These are phyloP conservation scores for Plasmodium knowlesi DNA, from an alignment of 169 alveolate genomes.

Conservation along the genomic window DNA sequence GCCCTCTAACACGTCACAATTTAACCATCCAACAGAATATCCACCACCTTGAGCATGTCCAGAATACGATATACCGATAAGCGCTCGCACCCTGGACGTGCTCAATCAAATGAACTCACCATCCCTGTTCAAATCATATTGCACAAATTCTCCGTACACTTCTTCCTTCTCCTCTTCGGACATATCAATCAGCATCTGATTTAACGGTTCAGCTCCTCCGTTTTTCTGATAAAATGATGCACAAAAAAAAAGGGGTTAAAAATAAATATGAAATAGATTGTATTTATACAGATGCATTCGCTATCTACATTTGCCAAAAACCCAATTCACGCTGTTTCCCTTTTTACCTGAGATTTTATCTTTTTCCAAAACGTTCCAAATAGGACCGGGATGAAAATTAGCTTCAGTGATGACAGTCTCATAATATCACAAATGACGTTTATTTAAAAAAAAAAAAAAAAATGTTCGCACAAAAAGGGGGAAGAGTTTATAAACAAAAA, in stretches of 20 bases:
- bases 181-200: neutral
- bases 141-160: constrained; percentile 28
- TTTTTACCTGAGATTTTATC: constrained; percentile 44
- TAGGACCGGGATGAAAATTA: neutral
- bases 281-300: neutral
- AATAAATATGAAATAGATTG: neutral
- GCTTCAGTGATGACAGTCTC: constrained; percentile 6
- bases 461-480: neutral
- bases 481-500: neutral
- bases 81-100: neutral
- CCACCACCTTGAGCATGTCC: neutral
- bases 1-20: neutral
- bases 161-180: constrained; percentile 46
- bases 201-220: neutral
- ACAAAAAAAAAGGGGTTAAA: neutral
- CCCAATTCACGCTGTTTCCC: neutral
- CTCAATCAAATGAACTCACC: constrained; percentile 13
- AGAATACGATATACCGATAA: neutral
- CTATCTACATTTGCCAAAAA: neutral
- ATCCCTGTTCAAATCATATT: constrained; percentile 68
- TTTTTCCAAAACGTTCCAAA: constrained; percentile 23
- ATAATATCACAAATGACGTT: neutral
- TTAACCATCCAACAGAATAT: neutral
- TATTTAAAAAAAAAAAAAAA: neutral
- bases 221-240: neutral